phyloP scores from a whole-genome alignment of 495 filamentous ascomycete species.

The Hypomontagnella monticulosa region DNA sequence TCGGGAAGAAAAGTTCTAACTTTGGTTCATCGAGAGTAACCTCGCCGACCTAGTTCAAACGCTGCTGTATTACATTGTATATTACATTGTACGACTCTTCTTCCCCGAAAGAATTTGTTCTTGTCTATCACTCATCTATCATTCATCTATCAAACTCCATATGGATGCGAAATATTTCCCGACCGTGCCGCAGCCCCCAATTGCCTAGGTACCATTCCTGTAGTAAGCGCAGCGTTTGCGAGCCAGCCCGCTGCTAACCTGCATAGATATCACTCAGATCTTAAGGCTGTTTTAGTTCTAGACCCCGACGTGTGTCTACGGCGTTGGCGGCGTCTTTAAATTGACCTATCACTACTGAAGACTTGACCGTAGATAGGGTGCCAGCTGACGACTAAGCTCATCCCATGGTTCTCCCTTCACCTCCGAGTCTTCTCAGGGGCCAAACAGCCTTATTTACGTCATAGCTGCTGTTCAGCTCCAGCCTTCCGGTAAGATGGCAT shows the following conservation, averaged over 20 bases:
- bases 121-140: slow-evolving; percentile 1
- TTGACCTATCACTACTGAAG: too few relatives aligned
- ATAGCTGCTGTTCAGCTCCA: neutral
- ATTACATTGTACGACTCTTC: neutral
- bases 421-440: too few relatives aligned
- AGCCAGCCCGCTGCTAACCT: slow-evolving; percentile 17
- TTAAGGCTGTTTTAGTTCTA: slow-evolving; percentile 12
- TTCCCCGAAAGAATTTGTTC: slow-evolving; percentile 23
- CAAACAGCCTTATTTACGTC: neutral
- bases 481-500: neutral
- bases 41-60: slow-evolving; percentile 11
- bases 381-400: too few relatives aligned
- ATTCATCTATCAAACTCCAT: too few relatives aligned
- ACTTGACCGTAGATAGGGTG: too few relatives aligned
- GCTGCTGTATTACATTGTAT: slow-evolving; percentile 2
- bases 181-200: slow-evolving; percentile 20
- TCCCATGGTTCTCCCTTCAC: too few relatives aligned
- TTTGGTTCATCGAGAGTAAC: slow-evolving; percentile 1
- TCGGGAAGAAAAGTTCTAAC: neutral
- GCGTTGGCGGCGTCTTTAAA: too few relatives aligned
- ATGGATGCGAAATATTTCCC: slow-evolving; percentile 15
- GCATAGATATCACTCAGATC: slow-evolving; percentile 19
- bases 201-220: slow-evolving; percentile 13
- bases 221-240: slow-evolving; percentile 35
- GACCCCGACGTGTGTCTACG: neutral